Percentiles rank a stretch among this genome's conserved stretches.
phyloP scores from a whole-genome alignment of 164 flowering plant species.

The Pachysandra terminalis region DNA sequence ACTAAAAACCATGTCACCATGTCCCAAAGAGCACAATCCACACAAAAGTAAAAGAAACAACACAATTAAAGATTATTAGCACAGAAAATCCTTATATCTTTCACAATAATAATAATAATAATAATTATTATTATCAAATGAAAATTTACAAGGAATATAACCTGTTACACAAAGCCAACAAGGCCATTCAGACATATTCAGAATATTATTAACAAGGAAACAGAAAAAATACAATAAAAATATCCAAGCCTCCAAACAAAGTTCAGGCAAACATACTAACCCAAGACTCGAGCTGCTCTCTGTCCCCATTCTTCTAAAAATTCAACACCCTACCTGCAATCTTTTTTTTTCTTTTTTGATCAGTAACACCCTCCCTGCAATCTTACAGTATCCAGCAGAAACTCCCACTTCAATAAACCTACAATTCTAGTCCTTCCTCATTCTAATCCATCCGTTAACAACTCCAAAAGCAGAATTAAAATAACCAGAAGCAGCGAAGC shows the following conservation, averaged over 20 bases:
- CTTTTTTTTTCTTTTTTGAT: too few species aligned
- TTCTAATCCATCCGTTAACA: background rate
- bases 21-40: background rate
- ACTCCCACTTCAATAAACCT: background rate
- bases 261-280: background rate
- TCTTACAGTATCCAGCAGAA: background rate
- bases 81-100: background rate
- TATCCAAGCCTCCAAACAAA: background rate
- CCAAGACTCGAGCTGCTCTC: background rate
- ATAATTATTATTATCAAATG: too few species aligned
- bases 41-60: background rate
- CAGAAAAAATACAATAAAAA: background rate
- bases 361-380: background rate
- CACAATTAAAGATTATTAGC: background rate
- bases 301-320: background rate
- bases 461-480: background rate
- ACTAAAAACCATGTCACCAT: background rate
- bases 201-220: background rate
- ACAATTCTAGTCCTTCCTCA: background rate
- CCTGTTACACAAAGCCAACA: background rate
- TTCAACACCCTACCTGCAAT: too few species aligned
- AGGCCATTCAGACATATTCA: background rate
- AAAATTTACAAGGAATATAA: background rate
- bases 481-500: background rate
- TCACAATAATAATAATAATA: too few species aligned